Evolutionary conservation across 2,329 filamentous ascomycete species (phyloP).

Genomic region (Sordariomycetes sp.): DNA sequence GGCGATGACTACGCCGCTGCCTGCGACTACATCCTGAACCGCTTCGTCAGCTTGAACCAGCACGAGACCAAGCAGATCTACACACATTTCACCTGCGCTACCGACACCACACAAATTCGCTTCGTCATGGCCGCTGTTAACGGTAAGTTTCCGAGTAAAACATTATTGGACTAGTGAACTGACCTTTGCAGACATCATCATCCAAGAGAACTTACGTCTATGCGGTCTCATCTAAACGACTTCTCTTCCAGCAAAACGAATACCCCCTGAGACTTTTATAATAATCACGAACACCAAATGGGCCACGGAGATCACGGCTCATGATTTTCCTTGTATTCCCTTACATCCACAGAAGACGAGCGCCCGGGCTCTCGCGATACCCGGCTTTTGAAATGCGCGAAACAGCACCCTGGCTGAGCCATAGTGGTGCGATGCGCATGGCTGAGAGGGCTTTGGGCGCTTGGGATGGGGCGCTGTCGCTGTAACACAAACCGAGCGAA

Average conservation of each 20-base stretch:
- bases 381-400: background rate
- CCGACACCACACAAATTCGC: conserved; percentile 96
- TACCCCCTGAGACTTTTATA: conserved; percentile 27
- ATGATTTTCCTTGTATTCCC: conserved; percentile 17
- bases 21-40: conserved; percentile 98
- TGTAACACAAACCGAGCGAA: too few relatives aligned
- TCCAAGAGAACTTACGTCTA: conserved; percentile 96
- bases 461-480: too few relatives aligned
- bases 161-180: background rate
- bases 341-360: conserved; percentile 2
- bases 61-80: conserved; percentile 99
- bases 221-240: conserved; percentile 83
- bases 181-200: conserved; percentile 76
- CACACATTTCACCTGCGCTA: conserved; percentile 98
- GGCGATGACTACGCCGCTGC: conserved; percentile 92
- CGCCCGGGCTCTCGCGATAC: conserved; percentile 4
- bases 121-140: conserved; percentile 99
- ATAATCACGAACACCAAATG: conserved; percentile 27
- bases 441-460: too few relatives aligned
- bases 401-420: background rate
- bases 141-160: conserved; percentile 47
- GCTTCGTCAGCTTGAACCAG: conserved; percentile 96
- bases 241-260: conserved; percentile 28
- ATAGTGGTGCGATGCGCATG: too few relatives aligned
- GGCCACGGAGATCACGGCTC: conserved; percentile 27